Evolutionary conservation across 768 basidiomycete species (phyloP).

Genomic region (Lentinula guzmanii): DNA sequence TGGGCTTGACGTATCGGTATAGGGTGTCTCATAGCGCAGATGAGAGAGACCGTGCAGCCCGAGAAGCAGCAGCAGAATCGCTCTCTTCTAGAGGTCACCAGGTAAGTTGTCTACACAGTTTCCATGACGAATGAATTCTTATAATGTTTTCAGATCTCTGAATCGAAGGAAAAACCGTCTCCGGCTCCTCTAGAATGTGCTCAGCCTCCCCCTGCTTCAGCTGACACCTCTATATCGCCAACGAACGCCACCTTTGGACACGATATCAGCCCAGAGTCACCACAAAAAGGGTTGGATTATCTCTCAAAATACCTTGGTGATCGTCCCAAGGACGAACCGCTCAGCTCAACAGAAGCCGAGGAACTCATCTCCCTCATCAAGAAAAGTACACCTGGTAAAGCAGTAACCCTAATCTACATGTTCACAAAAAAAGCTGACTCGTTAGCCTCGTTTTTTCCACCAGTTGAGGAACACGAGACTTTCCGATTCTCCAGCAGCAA

Average conservation of each 20-base stretch:
- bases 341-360: slow-evolving; percentile 47
- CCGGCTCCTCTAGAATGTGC: no score
- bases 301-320: background rate
- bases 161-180: background rate
- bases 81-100: slow-evolving; percentile 21
- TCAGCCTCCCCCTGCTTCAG: background rate
- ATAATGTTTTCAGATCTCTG: background rate
- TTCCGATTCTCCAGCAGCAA: slow-evolving; percentile 58
- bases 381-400: slow-evolving; percentile 42
- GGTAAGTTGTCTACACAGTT: slow-evolving; percentile 12
- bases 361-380: slow-evolving; percentile 52
- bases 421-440: slow-evolving; percentile 2
- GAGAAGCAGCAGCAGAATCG: slow-evolving; percentile 16
- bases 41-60: slow-evolving; percentile 8
- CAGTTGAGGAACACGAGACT: slow-evolving; percentile 38
- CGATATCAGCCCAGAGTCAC: slow-evolving; percentile 1
- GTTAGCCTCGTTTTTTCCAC: background rate
- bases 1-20: slow-evolving; percentile 22
- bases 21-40: background rate
- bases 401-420: background rate
- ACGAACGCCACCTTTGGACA: background rate
- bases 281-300: slow-evolving; percentile 16
- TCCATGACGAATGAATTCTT: background rate
- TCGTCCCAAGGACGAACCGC: slow-evolving; percentile 25
- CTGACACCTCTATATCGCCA: background rate